These are phyloP conservation scores for Ploettnerulaceae sp. DNA, from an alignment of 2,329 filamentous ascomycete species.

Conservation along the genomic window DNA sequence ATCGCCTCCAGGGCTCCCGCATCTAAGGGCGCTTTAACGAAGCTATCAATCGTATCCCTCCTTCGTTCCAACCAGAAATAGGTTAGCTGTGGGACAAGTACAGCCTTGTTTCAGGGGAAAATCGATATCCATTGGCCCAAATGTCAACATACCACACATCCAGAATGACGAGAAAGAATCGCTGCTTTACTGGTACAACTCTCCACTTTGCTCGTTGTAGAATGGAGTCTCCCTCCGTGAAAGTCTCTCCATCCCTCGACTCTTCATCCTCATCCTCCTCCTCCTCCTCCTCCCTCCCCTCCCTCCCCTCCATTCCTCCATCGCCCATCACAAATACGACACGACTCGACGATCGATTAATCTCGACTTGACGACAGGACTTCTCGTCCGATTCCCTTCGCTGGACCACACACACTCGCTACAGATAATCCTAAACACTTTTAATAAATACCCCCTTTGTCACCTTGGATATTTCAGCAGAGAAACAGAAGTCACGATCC, in stretches of 20 bases:
- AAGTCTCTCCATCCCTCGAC: slow-evolving; percentile 6
- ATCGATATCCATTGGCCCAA: too few species aligned
- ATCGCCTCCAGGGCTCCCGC: slow-evolving; percentile 1
- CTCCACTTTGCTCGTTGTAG: too few species aligned
- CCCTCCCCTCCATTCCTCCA: slow-evolving; percentile 3
- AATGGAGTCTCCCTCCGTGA: too few species aligned
- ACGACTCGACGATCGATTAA: slow-evolving; percentile 8
- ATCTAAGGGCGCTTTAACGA: slow-evolving; percentile 1
- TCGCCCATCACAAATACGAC: slow-evolving; percentile 2
- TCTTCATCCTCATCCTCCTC: neutral
- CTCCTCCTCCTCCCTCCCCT: neutral
- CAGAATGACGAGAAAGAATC: too few species aligned
- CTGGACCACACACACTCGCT: slow-evolving; percentile 8
- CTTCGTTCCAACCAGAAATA: too few species aligned
- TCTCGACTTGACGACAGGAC: slow-evolving; percentile 9
- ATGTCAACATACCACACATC: too few species aligned
- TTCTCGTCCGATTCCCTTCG: slow-evolving; percentile 12
- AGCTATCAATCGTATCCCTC: neutral
- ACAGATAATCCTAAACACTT: slow-evolving; percentile 1
- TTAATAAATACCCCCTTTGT: slow-evolving; percentile 2
- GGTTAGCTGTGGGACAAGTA: neutral
- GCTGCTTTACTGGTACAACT: too few species aligned
- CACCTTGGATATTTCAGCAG: neutral
- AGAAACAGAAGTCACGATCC: slow-evolving; percentile 1
- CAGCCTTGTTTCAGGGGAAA: neutral